Evolutionary conservation across 768 basidiomycete genomes (phyloP), one percentile per base, ranked within the genome.

Genomic region (Gymnopilus dilepis): DNA sequence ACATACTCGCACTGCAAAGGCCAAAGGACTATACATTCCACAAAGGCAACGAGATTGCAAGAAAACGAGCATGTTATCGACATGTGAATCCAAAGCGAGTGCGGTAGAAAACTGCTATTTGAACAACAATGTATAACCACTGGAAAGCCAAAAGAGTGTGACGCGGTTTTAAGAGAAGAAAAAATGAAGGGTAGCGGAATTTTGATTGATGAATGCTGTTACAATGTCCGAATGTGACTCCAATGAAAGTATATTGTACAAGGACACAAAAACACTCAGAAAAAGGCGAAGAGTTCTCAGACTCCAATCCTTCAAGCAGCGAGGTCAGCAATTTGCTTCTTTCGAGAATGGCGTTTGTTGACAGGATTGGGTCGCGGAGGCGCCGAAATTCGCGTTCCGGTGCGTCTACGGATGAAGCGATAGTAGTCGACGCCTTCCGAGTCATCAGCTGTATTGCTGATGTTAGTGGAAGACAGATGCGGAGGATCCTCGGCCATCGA

Each of bases 301-400:
- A 56, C 28, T 58, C 52, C 52, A 52, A 38, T n/a, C 30, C 21
- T 37, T 61, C 53, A 76, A 31, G 70, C 67, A 30, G 56, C 48
- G 33, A 72, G 59, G 47, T 72, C 72, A 60, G 71, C 48, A 68
- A 45, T 61, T 40, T 73, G 72, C 56, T 71, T 73, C 56, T 72
- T 72, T 57, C 72, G 73, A 37, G 70, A 67, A 67, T 73, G 65
- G 55, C 70, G 72, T 13, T 64, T 72, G 57, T 66, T 64, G 59
- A 74, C 56, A 26, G 77, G 74, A 17, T 71, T 70, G 43, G 75
- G 70, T 42, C 68, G 73, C 48, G 78, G 75, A 41, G 80, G 74
- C 33, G 79, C 76, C 38, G 82, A 82, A 34, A 84, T 78, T 45
- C 82, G 76, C 31, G 80, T 77, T 26, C 82, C 81, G 47, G 76